These are phyloP conservation scores for Ceratocystiopsis minuta DNA, from an alignment of 2,329 filamentous ascomycete genomes.

Conservation along the genomic window DNA sequence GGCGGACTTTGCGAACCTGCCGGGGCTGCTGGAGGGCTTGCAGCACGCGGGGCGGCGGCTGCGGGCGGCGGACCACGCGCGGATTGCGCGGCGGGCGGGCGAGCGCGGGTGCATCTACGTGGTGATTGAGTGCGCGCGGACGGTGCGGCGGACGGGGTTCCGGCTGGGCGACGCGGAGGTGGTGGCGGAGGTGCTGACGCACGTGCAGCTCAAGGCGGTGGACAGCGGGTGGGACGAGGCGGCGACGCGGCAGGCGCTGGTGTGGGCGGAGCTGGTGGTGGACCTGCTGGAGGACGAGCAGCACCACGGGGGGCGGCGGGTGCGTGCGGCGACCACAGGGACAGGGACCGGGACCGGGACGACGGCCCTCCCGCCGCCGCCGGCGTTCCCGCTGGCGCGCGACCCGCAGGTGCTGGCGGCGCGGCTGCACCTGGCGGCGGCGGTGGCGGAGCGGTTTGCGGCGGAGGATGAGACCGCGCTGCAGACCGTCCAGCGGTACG, in stretches of 20 bases:
- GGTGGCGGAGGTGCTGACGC: slow-evolving; percentile 21
- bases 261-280: slow-evolving; percentile 27
- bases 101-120: slow-evolving; percentile 22
- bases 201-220: slow-evolving; percentile 24
- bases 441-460: slow-evolving; percentile 16
- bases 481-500: slow-evolving; percentile 13
- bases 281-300: slow-evolving; percentile 28
- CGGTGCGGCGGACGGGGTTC: slow-evolving; percentile 27
- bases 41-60: slow-evolving; percentile 24
- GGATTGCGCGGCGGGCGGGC: slow-evolving; percentile 24
- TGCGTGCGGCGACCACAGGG: slow-evolving; percentile 1
- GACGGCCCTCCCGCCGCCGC: slow-evolving; percentile 5
- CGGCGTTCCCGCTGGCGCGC: slow-evolving; percentile 16
- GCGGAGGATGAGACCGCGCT: slow-evolving; percentile 6
- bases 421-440: slow-evolving; percentile 25
- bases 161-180: slow-evolving; percentile 23
- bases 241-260: slow-evolving; percentile 24
- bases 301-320: slow-evolving; percentile 18
- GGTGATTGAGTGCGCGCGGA: slow-evolving; percentile 32
- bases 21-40: slow-evolving; percentile 30
- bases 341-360: slow-evolving; percentile 1
- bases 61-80: slow-evolving; percentile 15
- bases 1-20: slow-evolving; percentile 34
- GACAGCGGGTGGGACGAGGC: slow-evolving; percentile 16
- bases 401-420: slow-evolving; percentile 26